Percentiles rank a stretch among this genome's conserved stretches.
Evolutionary conservation across 768 basidiomycete species (phyloP).

Genomic region (Leucocoprinus sp.): DNA sequence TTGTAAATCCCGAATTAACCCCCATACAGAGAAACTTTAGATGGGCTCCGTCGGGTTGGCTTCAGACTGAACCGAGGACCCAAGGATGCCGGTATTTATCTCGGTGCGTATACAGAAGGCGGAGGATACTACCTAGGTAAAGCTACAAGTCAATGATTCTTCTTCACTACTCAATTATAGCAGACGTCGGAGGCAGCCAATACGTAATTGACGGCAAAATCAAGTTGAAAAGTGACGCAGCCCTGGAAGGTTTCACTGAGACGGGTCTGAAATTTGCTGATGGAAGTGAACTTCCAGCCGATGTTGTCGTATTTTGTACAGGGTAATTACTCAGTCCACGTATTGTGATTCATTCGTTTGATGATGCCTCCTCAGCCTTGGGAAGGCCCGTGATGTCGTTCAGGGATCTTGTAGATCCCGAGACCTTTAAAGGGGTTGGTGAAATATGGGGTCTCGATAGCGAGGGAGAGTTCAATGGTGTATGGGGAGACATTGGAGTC

Average conservation of each 20-base stretch:
- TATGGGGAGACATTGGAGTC: conserved; percentile 22
- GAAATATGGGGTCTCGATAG: conserved; percentile 53
- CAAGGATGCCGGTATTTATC: conserved; percentile 10
- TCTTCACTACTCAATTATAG: background rate
- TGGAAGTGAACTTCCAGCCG: conserved; percentile 35
- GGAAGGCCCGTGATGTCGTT: conserved; percentile 31
- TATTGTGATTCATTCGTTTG: conserved; percentile 27
- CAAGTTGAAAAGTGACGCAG: conserved; percentile 51
- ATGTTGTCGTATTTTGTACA: conserved; percentile 21
- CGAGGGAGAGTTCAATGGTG: conserved; percentile 51
- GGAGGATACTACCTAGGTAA: conserved; percentile 15
- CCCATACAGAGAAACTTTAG: conserved; percentile 5
- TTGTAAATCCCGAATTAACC: background rate
- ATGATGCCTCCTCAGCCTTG: conserved; percentile 28
- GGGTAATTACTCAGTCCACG: conserved; percentile 33
- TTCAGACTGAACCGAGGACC: conserved; percentile 12
- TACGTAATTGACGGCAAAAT: conserved; percentile 57
- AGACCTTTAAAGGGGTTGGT: conserved; percentile 33
- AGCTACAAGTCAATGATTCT: background rate
- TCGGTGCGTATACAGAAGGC: conserved; percentile 6
- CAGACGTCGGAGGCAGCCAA: conserved; percentile 48
- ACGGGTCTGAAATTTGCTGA: conserved; percentile 37
- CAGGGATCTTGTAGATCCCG: conserved; percentile 34
- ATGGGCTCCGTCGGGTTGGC: conserved; percentile 11
- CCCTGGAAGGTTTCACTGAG: conserved; percentile 34